Base-by-base conservation (phyloP, 2,329 filamentous ascomycete genomes). In the Allantophomopsis lycopodina region DNA sequence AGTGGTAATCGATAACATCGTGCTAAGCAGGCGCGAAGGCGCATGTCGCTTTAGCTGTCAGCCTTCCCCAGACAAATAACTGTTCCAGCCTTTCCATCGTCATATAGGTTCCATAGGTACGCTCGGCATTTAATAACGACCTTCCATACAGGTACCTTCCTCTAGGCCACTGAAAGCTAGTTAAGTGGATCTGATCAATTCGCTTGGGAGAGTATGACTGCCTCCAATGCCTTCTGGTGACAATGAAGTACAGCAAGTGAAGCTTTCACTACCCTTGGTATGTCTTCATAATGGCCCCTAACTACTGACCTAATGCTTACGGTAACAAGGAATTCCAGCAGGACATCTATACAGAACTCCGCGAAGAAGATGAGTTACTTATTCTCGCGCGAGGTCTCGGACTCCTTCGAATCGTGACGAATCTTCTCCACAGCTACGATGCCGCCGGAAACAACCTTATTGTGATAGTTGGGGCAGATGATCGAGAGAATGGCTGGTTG, bases 401-500 rank as follows among this genome's bases (percentile, higher is more conserved):
- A 50, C 78, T 96, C 35, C 75, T 95, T 58, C 85, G 87, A 49
- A 75, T 98, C 42, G 74, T 95, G 54, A 93, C 86, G n/a, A 98
- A 96, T 57, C 73, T 98, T 48, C 75, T 98, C 20, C 91, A 98
- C 61, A 88, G 88, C 15, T 95, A 95, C 62, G 91, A 98, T 70
- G 88, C 87, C 1, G 86, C 86, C 3, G 91, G 91, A 12, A 93
- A 91, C 61, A 96, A 94, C 55, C 66, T 98, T 40, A 79, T 98
- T 37, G 68, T 98, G 35, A 64, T 98, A 15, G 77, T 96, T 33
- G 88, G 87, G 8, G 88, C 91, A 30, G 83, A 91, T 44, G 87
- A 95, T 28, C 77, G 84, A 43, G 91, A 98, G 56, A 95, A 95
- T 73, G 79, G 81, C 41, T 96, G 89, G 88, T 87, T 98, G 44